Percentiles rank a stretch among this genome's conserved stretches.
Evolutionary conservation across 345 rosid species (phyloP).

Genomic region (Dimocarpus longan): DNA sequence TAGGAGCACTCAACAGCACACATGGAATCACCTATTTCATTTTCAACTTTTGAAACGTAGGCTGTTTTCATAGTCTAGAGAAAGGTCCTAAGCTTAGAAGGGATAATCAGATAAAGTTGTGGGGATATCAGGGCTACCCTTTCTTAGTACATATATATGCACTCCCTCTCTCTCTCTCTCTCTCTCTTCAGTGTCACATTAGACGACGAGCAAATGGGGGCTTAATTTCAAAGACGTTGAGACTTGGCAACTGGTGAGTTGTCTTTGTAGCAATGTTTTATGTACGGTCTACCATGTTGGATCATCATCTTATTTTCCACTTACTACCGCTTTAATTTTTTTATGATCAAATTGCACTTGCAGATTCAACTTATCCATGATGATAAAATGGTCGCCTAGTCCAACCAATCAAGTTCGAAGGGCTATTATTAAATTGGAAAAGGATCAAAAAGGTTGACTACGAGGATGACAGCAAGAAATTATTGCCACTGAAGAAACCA

Average conservation of each 20-base stretch:
- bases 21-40: neutral
- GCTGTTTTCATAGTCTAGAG: neutral
- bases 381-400: slow-evolving; percentile 1
- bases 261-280: neutral
- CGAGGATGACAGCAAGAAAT: slow-evolving; percentile 11
- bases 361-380: slow-evolving; percentile 13
- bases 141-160: neutral
- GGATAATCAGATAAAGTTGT: neutral
- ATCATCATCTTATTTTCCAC: neutral
- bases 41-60: neutral
- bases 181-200: neutral
- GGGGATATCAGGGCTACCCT: neutral
- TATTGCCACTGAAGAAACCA: slow-evolving; percentile 30
- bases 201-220: neutral
- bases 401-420: slow-evolving; percentile 2
- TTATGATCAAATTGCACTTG: slow-evolving; percentile 10
- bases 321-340: slow-evolving; percentile 3
- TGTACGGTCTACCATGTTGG: slow-evolving; percentile 9
- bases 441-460: neutral
- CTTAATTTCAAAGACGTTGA: neutral
- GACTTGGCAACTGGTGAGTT: slow-evolving; percentile 14
- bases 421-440: neutral
- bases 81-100: neutral
- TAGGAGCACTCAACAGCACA: neutral
- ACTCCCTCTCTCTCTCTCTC: neutral